Evolutionary conservation across 1,284 basidiomycete genomes (phyloP), one percentile per base, ranked within the genome.

Genomic region (Pyrrhoderma noxium): DNA sequence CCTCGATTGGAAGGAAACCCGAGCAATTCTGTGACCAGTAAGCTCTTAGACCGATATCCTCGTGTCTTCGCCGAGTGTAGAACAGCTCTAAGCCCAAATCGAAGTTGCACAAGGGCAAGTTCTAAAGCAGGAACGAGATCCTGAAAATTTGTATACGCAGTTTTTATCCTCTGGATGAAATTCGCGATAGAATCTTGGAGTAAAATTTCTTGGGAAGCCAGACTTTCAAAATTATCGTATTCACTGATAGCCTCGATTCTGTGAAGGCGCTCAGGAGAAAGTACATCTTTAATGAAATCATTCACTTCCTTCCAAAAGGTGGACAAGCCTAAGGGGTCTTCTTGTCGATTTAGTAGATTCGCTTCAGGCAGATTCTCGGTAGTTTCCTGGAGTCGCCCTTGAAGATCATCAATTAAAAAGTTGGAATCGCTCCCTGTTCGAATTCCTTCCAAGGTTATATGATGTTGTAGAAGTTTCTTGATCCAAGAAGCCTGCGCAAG

Each of bases 261-360:
- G 11, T 47, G 21, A 21, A 51, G 18, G 8, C 49, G 43, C 18
- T 31, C 54, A 3, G 68, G 56, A 3, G 72, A 63, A 5, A 80
- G 59, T 8, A 86, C 70, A 47, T 80, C 80, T n/a, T 56, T 61
- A 40, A 76, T 67, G 62, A 94, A 93, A 51, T 87, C 79, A 3
- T 73, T 68, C 4, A 93, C 75, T 64, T 98, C 94, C 14, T 79
- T 73, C 82, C 93, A 96, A 63, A 93, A 86, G 36, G 79, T 73
- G 44, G 4, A 97, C 14, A 40, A 5, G 5, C 14, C 21, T 22
- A 16, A n/a, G 5, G 38, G 38, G 38, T 8, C 8, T 16, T n/a
- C 38, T 40, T 14, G 38, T 22, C 22, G 53, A 47, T 40, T 57
- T 22, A 34, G 34, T 16, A 69, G 57, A 37, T 65, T 41, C 46